Evolutionary conservation across 306 rosid species (phyloP), one percentile per base, ranked within the genome.

Genomic region (Prunus salicina): DNA sequence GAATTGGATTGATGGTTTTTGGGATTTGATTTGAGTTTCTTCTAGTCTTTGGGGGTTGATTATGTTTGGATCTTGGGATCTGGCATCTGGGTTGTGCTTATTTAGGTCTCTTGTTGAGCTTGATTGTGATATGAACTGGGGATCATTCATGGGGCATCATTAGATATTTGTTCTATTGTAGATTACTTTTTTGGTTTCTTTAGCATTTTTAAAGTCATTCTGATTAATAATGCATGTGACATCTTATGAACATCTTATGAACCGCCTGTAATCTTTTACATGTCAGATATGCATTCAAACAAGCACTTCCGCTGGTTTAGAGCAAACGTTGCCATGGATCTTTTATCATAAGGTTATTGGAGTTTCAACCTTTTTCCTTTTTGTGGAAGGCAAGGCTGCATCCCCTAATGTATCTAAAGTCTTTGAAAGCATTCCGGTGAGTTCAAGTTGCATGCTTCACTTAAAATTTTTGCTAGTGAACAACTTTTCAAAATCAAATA

Each of bases 301-400:
- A 8, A 91, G 97, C 75, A 95, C 97, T 84, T 90, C 98, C 28
- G 96, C 93, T 64, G 91, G 92, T 71, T 82, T 95, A 75, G 96
- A 92, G 78, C 99, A 95, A 86, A 90, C 81, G 52, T 86, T 95
- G 82, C 99, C 99, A 2, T 92, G 99, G 99, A 88, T 95, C 69
- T 95, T 83, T 82, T 95, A 90, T 85, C 99, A 95, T 76, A 95
- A 92, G 83, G 93, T 95, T 38, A 82, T 95, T 71, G 99, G 99
- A 77, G 99, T 95, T 76, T 89, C 99, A 0, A 88, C 14, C 78
- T 95, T 92, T 70, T 82, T 90, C 25, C 96, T 95, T 72, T 95
- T 95, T 45, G 97, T 95, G 27, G 99, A 95, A 86, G 99, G 97
- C 77, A 92, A 90, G 77, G 99, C 99, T 76, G 96, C 99, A 19